Percentiles rank a stretch among this genome's conserved stretches.
These are phyloP conservation scores for Raphanus hybrid DNA, from an alignment of 441 rosid genomes.

Conservation along the genomic window DNA sequence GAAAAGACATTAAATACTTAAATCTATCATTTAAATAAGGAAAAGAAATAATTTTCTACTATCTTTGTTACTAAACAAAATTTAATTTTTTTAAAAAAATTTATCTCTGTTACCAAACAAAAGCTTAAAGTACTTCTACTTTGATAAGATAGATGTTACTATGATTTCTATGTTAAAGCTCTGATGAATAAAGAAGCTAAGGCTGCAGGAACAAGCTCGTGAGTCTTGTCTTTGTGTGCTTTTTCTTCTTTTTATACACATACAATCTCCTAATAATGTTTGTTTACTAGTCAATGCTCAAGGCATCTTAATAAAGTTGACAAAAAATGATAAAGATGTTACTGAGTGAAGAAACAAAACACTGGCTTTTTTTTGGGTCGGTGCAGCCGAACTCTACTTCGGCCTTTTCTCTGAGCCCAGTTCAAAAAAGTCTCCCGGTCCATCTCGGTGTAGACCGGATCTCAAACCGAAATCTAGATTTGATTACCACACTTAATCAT, in stretches of 20 bases:
- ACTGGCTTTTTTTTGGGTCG: constrained; percentile 1
- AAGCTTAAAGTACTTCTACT: too few relatives aligned
- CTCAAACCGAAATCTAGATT: constrained; percentile 4
- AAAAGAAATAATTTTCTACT: too few relatives aligned
- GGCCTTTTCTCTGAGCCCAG: background rate
- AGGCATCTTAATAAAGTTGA: constrained; percentile 39
- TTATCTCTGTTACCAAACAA: too few relatives aligned
- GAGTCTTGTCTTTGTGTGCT: constrained; percentile 31
- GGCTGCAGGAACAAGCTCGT: constrained; percentile 36
- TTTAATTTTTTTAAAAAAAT: too few relatives aligned
- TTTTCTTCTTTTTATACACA: constrained; percentile 8
- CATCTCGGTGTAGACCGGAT: constrained; percentile 1
- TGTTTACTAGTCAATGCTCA: constrained; percentile 30
- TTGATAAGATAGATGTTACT: constrained; percentile 50
- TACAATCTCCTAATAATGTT: constrained; percentile 29
- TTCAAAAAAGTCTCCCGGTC: background rate
- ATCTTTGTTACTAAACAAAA: too few relatives aligned
- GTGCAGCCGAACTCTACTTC: constrained; percentile 12
- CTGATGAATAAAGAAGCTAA: constrained; percentile 71
- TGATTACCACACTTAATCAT: background rate
- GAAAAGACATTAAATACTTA: too few relatives aligned
- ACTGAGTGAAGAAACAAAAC: constrained; percentile 28
- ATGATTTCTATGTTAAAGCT: constrained; percentile 74
- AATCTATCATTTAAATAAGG: too few relatives aligned
- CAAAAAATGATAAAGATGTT: constrained; percentile 31